Conservation (phyloP, 2,329 filamentous ascomycete genomes). For the Simplicillium sp. region DNA sequence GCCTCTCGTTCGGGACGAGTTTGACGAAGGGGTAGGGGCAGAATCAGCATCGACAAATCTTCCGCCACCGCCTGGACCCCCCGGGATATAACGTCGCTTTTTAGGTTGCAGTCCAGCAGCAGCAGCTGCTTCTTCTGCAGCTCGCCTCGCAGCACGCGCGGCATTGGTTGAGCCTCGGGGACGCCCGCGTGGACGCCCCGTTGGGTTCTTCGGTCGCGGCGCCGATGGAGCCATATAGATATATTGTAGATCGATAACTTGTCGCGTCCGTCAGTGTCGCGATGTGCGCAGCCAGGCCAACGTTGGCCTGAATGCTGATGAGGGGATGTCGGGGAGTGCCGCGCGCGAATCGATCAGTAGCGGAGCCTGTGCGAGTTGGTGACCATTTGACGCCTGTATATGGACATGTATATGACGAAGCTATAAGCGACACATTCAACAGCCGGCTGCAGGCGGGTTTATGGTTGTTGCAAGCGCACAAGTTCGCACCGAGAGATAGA, state of each 20-base stretch:
- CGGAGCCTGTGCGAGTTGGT: not conserved
- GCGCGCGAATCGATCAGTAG: not conserved
- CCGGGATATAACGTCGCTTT: constrained; percentile 71
- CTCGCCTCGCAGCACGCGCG: constrained; percentile 27
- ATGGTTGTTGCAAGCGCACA: constrained; percentile 12
- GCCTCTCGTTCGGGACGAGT: constrained; percentile 39
- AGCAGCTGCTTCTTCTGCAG: constrained; percentile 19
- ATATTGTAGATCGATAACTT: constrained; percentile 1
- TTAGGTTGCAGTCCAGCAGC: constrained; percentile 56
- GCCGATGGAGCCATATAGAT: constrained; percentile 20
- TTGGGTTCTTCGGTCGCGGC: constrained; percentile 1
- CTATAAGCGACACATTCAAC: constrained; percentile 1
- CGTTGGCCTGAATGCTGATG: not conserved
- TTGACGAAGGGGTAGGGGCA: constrained; percentile 28
- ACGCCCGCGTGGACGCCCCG: constrained; percentile 36
- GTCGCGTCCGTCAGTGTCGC: constrained; percentile 6
- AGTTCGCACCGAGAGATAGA: constrained; percentile 18
- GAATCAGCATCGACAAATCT: constrained; percentile 66
- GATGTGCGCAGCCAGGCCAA: not conserved
- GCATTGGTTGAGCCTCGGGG: constrained; percentile 34
- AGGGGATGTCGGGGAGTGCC: not conserved
- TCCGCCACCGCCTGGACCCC: constrained; percentile 77
- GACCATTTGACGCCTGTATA: constrained; percentile 2
- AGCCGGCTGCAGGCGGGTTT: not conserved
- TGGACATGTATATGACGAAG: not conserved